Percentiles rank a stretch among this genome's conserved stretches.
Conservation (phyloP, 495 filamentous ascomycete genomes). For the Trypethelium eluteriae region DNA sequence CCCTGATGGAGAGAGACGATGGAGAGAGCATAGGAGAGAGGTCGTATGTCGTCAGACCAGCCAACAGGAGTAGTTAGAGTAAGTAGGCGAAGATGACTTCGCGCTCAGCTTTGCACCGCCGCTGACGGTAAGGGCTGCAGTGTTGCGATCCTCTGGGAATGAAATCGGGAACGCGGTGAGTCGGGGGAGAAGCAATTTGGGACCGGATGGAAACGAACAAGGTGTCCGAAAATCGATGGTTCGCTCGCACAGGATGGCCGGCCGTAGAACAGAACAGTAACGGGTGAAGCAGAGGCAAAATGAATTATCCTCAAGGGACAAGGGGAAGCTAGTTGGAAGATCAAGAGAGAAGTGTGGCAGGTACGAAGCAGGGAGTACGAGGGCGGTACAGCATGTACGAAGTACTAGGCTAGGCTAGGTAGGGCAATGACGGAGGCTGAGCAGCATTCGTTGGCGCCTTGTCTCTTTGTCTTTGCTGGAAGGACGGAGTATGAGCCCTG, state of each 20-base stretch:
- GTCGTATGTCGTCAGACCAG: not conserved
- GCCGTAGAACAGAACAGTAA: not conserved
- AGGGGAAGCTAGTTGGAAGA: not conserved
- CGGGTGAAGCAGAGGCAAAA: not conserved
- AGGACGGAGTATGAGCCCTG: not conserved
- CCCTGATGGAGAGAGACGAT: not conserved
- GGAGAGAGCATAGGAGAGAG: not conserved
- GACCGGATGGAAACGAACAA: not conserved
- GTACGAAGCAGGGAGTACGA: no score
- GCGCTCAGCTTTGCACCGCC: not conserved
- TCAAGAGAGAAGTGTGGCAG: not conserved
- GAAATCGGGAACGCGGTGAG: slow-evolving; percentile 9
- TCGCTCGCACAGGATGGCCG: not conserved
- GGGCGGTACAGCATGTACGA: not conserved
- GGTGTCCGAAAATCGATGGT: not conserved
- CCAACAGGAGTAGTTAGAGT: not conserved
- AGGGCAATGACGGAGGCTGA: slow-evolving; percentile 6
- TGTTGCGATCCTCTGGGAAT: not conserved
- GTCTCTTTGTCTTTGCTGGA: no score
- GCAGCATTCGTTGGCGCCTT: not conserved
- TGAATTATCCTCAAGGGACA: not conserved
- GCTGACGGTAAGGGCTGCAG: not conserved
- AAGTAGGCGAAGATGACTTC: not conserved
- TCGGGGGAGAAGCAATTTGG: slow-evolving; percentile 8
- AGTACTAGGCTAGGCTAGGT: not conserved